phyloP scores from a whole-genome alignment of 345 rosid genomes.

The Rhizophora apiculata region DNA sequence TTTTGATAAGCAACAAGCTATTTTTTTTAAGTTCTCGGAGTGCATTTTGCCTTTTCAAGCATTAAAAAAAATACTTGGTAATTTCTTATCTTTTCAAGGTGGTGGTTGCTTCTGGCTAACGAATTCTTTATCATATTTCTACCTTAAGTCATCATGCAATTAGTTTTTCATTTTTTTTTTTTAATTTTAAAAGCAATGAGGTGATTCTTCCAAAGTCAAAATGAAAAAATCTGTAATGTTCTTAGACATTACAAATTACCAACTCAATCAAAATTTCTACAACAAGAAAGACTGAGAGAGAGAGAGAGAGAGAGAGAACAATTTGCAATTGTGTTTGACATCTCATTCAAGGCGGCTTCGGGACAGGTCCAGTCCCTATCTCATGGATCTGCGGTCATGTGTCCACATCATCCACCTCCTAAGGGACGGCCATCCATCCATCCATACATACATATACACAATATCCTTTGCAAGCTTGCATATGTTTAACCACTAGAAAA shows the following conservation, averaged over 20 bases:
- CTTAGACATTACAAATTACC: slow-evolving; percentile 6
- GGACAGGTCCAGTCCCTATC: neutral
- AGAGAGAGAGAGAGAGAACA: neutral
- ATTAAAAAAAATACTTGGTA: slow-evolving; percentile 4
- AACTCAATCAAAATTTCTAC: neutral
- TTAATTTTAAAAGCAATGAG: neutral
- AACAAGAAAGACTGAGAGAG: neutral
- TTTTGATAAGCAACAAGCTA: no score
- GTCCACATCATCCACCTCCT: slow-evolving; percentile 1
- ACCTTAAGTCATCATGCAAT: neutral
- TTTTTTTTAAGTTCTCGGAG: slow-evolving; percentile 9
- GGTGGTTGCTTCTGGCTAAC: slow-evolving; percentile 14
- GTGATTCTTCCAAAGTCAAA: slow-evolving; percentile 16
- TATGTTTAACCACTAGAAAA: no score
- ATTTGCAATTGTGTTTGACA: slow-evolving; percentile 3
- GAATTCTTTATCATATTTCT: slow-evolving; percentile 7
- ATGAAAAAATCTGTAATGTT: slow-evolving; percentile 15
- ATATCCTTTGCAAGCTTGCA: no score
- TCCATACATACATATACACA: no score
- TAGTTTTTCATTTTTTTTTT: neutral
- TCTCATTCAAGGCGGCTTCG: neutral
- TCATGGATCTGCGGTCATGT: neutral
- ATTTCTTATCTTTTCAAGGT: slow-evolving; percentile 16
- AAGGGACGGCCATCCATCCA: no score
- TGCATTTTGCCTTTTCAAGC: slow-evolving; percentile 13